These are phyloP conservation scores for Eimeria maxima DNA, from an alignment of 169 alveolate genomes.

Conservation along the genomic window DNA sequence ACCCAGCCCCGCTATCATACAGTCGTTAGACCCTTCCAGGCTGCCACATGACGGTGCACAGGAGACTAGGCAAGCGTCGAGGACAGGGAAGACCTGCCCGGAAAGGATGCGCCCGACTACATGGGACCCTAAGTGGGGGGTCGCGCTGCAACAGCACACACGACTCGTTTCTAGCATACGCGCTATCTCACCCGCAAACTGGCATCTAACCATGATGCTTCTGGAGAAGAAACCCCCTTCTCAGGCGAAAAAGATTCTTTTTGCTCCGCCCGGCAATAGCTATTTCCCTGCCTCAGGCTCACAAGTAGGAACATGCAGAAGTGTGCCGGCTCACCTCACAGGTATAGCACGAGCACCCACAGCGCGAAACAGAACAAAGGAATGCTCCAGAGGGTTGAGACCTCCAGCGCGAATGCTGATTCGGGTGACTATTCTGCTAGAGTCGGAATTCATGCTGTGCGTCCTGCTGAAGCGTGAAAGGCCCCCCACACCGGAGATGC, in stretches of 20 bases:
- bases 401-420: conserved; percentile 38
- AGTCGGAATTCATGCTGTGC: conserved; percentile 3
- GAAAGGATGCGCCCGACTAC: conserved; percentile 60
- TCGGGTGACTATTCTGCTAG: conserved; percentile 9
- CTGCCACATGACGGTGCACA: conserved; percentile 44
- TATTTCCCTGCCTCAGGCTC: background rate
- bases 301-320: background rate
- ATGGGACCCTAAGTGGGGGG: conserved; percentile 69
- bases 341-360: conserved; percentile 42
- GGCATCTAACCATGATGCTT: background rate
- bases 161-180: background rate
- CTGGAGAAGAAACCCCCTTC: background rate
- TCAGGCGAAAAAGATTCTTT: no score
- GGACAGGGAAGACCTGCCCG: conserved; percentile 69
- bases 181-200: background rate
- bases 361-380: conserved; percentile 62
- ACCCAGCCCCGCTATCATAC: conserved; percentile 58
- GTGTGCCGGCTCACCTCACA: conserved; percentile 31
- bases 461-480: background rate
- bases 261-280: background rate
- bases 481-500: background rate
- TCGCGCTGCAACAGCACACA: conserved; percentile 64
- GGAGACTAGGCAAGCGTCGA: conserved; percentile 57
- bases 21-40: conserved; percentile 16
- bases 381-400: conserved; percentile 60